Percentiles rank a stretch among this genome's conserved stretches.
phyloP scores from a whole-genome alignment of 1,139 yeast genomes.

The Geotrichum klebahnii region DNA sequence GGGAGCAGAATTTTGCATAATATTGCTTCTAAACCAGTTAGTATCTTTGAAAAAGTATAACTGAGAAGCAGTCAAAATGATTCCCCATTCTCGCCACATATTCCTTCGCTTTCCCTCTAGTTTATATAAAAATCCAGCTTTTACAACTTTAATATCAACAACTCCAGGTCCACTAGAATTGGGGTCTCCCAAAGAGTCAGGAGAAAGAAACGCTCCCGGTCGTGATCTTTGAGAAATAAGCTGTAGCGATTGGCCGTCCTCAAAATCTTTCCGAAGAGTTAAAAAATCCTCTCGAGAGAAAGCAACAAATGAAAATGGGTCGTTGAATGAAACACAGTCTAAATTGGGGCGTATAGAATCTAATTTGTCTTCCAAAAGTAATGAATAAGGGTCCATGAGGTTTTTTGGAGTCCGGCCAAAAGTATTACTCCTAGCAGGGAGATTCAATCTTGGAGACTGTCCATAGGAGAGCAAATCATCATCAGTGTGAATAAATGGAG shows the following conservation, averaged over 20 bases:
- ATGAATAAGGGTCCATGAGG: constrained; percentile 41
- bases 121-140: constrained; percentile 40
- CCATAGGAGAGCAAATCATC: constrained; percentile 32
- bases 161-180: constrained; percentile 39
- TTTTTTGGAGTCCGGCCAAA: constrained; percentile 36
- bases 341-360: constrained; percentile 39
- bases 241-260: constrained; percentile 39
- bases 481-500: constrained; percentile 48
- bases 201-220: constrained; percentile 37
- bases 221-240: constrained; percentile 39
- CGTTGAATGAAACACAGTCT: constrained; percentile 29
- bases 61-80: constrained; percentile 42
- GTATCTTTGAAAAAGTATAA: constrained; percentile 43
- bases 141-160: constrained; percentile 41
- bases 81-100: constrained; percentile 44
- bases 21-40: constrained; percentile 37
- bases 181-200: constrained; percentile 27
- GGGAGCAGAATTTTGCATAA: no score
- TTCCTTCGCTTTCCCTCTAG: constrained; percentile 40
- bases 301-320: constrained; percentile 34
- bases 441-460: constrained; percentile 14
- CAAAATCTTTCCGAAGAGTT: constrained; percentile 34
- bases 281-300: constrained; percentile 32
- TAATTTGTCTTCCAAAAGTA: constrained; percentile 40
- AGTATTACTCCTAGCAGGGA: constrained; percentile 28